A percentile compares a stretch with the other conserved stretches of the same genome.
These are phyloP conservation scores for Blastobotrys proliferans DNA, from an alignment of 1,139 yeast species.

Conservation along the genomic window DNA sequence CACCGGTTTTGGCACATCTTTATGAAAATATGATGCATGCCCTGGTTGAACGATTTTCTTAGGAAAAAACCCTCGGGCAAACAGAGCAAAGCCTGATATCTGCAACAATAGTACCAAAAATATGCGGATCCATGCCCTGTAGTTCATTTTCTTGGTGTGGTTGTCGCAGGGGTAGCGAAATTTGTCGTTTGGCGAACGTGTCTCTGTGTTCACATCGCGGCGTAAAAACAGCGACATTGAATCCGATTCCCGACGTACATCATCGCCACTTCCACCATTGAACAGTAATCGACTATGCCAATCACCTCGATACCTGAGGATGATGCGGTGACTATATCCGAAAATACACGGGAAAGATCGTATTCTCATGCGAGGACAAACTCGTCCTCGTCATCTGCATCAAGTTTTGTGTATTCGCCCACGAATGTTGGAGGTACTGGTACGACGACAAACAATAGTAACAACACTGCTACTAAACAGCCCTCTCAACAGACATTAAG, in stretches of 20 bases:
- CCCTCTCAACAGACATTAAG: conserved; percentile 3
- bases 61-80: conserved; percentile 85
- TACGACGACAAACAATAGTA: not conserved
- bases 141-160: conserved; percentile 1
- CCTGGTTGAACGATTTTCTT: conserved; percentile 73
- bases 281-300: conserved; percentile 10
- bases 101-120: conserved; percentile 39
- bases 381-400: conserved; percentile 29
- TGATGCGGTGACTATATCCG: conserved; percentile 3
- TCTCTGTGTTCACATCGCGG: too few relatives aligned
- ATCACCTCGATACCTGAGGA: conserved; percentile 21
- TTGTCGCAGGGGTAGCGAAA: not conserved
- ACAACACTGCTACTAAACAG: conserved; percentile 1
- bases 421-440: conserved; percentile 5
- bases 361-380: conserved; percentile 30
- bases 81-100: conserved; percentile 52
- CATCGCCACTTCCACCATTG: too few relatives aligned
- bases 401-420: conserved; percentile 16
- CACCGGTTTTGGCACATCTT: conserved; percentile 37
- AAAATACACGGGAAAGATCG: conserved; percentile 20
- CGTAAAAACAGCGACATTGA: not conserved
- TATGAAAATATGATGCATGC: conserved; percentile 33
- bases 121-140: conserved; percentile 14
- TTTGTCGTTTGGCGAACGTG: not conserved
- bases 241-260: not conserved